Evolutionary conservation across 345 rosid species (phyloP).

Genomic region (Clausena lansium): DNA sequence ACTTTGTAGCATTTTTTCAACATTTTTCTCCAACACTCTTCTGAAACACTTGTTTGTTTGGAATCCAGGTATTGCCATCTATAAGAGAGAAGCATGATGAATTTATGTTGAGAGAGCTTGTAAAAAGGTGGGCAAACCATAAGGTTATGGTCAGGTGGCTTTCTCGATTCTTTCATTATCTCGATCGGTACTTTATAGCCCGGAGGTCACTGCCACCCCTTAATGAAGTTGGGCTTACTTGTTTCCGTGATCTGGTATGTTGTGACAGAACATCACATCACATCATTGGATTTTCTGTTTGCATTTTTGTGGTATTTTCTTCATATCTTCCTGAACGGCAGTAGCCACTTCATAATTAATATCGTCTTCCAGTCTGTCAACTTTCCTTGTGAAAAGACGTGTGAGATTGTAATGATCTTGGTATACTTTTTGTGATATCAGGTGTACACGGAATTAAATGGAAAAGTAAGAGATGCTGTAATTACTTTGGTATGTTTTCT

Average conservation of each 20-base stretch:
- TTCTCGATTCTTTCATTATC: constrained; percentile 51
- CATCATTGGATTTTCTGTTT: background rate
- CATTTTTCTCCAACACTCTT: background rate
- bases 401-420: background rate
- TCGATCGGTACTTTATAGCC: constrained; percentile 55
- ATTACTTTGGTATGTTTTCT: constrained; percentile 45
- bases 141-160: constrained; percentile 61
- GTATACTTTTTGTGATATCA: constrained; percentile 8
- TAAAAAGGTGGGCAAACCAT: constrained; percentile 57
- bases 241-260: constrained; percentile 60
- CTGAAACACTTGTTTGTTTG: background rate
- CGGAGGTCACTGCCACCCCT: constrained; percentile 48
- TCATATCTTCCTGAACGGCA: background rate
- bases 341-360: background rate
- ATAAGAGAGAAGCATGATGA: constrained; percentile 61
- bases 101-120: constrained; percentile 58
- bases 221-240: constrained; percentile 50
- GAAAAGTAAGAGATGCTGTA: constrained; percentile 50
- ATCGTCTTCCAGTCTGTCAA: background rate
- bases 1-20: background rate
- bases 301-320: background rate
- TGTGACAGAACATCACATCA: background rate
- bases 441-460: constrained; percentile 47
- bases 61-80: constrained; percentile 45
- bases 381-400: background rate